A percentile compares a stretch with the other conserved stretches of the same genome.
Conservation (phyloP, 2,329 filamentous ascomycete genomes). For the Alternaria longipes region DNA sequence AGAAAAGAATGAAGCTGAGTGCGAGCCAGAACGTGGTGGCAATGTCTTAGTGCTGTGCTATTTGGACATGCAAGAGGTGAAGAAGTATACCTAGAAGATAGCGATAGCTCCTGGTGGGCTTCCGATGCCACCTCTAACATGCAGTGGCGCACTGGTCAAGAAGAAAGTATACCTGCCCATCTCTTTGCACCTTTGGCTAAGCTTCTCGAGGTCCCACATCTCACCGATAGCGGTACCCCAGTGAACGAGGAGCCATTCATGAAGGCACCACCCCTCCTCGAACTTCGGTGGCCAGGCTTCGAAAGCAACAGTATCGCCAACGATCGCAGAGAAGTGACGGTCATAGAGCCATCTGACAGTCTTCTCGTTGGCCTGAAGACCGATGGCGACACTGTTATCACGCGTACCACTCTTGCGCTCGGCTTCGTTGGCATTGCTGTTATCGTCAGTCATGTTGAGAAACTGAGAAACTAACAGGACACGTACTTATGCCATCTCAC, state of each 20-base stretch:
- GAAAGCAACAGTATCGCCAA: constrained; percentile 53
- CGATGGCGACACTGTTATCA: constrained; percentile 45
- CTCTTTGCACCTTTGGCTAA: constrained; percentile 64
- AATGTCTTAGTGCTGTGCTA: neutral
- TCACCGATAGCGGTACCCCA: constrained; percentile 48
- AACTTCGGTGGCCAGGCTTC: constrained; percentile 49
- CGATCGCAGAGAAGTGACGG: constrained; percentile 47
- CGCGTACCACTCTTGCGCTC: constrained; percentile 43
- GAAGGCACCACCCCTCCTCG: constrained; percentile 43
- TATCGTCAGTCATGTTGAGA: neutral
- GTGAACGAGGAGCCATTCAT: constrained; percentile 45
- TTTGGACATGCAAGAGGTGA: neutral
- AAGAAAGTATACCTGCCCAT: constrained; percentile 67
- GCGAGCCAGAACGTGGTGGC: neutral
- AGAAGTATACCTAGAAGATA: constrained; percentile 32
- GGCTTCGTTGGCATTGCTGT: constrained; percentile 35
- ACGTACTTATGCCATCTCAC: constrained; percentile 51
- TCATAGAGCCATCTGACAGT: constrained; percentile 51
- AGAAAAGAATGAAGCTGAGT: neutral
- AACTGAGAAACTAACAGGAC: neutral
- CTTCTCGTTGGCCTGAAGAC: constrained; percentile 45
- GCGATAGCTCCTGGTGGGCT: constrained; percentile 50
- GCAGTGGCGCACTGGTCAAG: constrained; percentile 67
- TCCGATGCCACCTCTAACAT: constrained; percentile 60
- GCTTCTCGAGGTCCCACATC: constrained; percentile 58